Base-by-base conservation (phyloP, 1,284 basidiomycete species). In the Cutaneotrichosporon dermatis region DNA sequence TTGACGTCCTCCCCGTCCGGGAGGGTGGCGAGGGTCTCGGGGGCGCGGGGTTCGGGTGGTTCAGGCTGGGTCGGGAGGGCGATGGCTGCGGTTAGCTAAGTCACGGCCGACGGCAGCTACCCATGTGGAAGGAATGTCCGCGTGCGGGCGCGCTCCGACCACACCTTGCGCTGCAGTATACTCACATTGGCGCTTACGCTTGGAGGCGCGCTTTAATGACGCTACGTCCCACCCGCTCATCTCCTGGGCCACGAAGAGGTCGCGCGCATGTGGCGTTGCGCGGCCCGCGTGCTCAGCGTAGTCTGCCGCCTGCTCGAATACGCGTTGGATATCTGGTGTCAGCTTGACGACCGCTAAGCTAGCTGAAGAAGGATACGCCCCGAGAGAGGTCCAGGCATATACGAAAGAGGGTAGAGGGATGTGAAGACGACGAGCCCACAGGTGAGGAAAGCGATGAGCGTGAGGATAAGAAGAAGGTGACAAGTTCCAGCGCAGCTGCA, bases 251-350 rank as follows among this genome's bases (percentile, higher is more conserved):
- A 52, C 51, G 6, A 69, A 54, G 0, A 73, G 57, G 57, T 76
- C 74, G 2, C 59, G 45, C 10, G 69, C 67, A 54, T 69, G 64
- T 6, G 69, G 65, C 10, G 57, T 37, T 4, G 55, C 13, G 9
- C 74, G 60, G n/a, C 62, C 66, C 5, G 69, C 57, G 42, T 70
- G 63, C 4, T 51, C 43, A 0, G 75, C 72, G 43, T 71, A 74
- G n/a, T 67, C 64, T 2, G 57, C 55, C 1, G 74, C 66, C 0
- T 58, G 51, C 42, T 65, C 64, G 46, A 74, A 72, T 1, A 74
- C 58, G n/a, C 63, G 60, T 43, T 71, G 69, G 12, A 76, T 66
- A 53, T 75, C 75, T 76, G 55, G 11, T 13, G 50, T 56, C 51
- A 53, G 51, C 33, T 44, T n/a, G n/a, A 3, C 25, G 39, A 34